These are phyloP conservation scores for Salvia splendens DNA, from an alignment of 257 asterid genomes.

Conservation along the genomic window DNA sequence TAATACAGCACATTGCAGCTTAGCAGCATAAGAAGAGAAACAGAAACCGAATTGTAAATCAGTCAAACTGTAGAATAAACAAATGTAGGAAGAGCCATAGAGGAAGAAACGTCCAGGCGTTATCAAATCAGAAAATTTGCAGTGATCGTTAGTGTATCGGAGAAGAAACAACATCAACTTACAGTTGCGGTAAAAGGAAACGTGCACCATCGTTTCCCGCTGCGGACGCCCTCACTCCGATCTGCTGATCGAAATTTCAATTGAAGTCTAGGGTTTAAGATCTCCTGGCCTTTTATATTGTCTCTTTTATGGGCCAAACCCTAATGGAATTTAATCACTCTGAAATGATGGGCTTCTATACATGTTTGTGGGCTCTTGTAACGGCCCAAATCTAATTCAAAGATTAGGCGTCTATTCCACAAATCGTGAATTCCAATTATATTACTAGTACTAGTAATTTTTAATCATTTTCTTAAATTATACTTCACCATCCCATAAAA, in stretches of 20 bases:
- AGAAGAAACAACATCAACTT: constrained; percentile 15
- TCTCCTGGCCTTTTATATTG: too few relatives aligned
- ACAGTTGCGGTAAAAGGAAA: constrained; percentile 48
- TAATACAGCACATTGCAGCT: not conserved
- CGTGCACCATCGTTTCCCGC: constrained; percentile 46
- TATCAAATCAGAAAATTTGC: not conserved
- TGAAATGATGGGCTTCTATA: too few relatives aligned
- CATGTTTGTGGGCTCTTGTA: too few relatives aligned
- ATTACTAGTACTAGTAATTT: too few relatives aligned
- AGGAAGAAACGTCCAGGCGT: not conserved
- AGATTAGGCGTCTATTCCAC: too few relatives aligned
- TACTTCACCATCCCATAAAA: too few relatives aligned
- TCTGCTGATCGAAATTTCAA: constrained; percentile 21
- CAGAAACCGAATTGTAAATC: not conserved
- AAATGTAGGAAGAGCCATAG: not conserved
- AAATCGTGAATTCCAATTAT: too few relatives aligned
- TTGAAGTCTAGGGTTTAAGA: constrained; percentile 21
- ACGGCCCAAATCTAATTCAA: too few relatives aligned
- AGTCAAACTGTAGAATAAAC: not conserved
- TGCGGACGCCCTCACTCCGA: constrained; percentile 36
- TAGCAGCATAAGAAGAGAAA: not conserved
- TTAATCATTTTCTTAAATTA: too few relatives aligned
- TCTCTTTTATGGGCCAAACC: too few relatives aligned
- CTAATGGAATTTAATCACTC: too few relatives aligned
- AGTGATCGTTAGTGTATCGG: not conserved